These are phyloP conservation scores for Phytopythium helicoides DNA, from an alignment of 352 stramenopile genomes.

Conservation along the genomic window DNA sequence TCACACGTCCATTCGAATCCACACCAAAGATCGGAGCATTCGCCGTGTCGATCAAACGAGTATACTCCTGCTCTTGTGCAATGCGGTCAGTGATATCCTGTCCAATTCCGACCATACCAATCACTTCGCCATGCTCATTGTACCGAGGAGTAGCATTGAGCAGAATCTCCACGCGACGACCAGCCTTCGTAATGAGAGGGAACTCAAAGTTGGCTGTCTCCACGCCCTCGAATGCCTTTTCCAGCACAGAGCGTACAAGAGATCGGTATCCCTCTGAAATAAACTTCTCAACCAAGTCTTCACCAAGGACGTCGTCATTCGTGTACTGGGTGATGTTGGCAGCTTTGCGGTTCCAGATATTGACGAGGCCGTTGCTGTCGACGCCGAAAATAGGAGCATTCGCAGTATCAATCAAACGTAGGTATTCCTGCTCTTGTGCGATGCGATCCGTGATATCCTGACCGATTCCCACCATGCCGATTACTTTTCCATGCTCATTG, in stretches of 20 bases:
- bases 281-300: constrained; percentile 71
- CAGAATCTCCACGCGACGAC: constrained; percentile 47
- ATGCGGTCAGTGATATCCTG: constrained; percentile 46
- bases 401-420: constrained; percentile 84
- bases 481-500: constrained; percentile 70
- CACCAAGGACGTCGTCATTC: constrained; percentile 85
- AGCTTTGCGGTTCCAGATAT: constrained; percentile 93
- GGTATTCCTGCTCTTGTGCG: constrained; percentile 89
- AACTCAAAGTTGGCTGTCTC: constrained; percentile 70
- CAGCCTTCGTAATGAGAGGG: constrained; percentile 53
- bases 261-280: constrained; percentile 47
- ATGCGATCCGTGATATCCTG: constrained; percentile 88
- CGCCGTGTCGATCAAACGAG: constrained; percentile 32
- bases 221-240: constrained; percentile 32
- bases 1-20: constrained; percentile 61
- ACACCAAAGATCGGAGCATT: constrained; percentile 67
- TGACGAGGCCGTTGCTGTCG: constrained; percentile 75
- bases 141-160: constrained; percentile 60
- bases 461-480: constrained; percentile 80
- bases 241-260: constrained; percentile 26
- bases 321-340: constrained; percentile 90
- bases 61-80: constrained; percentile 40
- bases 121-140: constrained; percentile 62
- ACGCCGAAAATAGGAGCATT: constrained; percentile 91
- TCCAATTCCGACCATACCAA: constrained; percentile 46